Evolutionary conservation across 805 yeast genomes (phyloP), one percentile per base, ranked within the genome.

Genomic region (Myxozyma sirexii): DNA sequence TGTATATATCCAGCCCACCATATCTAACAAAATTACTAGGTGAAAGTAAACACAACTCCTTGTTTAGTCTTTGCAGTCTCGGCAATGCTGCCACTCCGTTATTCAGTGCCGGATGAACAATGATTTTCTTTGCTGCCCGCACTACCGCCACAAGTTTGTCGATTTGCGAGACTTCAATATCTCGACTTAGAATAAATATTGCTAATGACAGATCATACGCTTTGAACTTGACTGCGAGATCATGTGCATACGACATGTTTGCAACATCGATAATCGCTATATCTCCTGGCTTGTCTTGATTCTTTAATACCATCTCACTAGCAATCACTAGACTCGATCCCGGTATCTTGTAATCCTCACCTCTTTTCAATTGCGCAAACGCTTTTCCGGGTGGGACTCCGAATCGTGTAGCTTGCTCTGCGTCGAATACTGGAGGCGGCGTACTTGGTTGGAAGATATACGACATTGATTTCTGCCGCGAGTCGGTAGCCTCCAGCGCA

Each of bases 361-460:
- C 94, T 5, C 75, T 75, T 15, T 92, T 79, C 52, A 93, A 77
- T 21, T 77, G 71, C 15, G 84, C 82, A 72, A 76, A 90, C 24
- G 80, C 69, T 8, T 79, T 76, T 0, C 94, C 91, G 3, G 82
- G 82, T 31, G 85, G 85, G 12, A 93, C 82, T 0, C 92, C 92
- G 17, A 92, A 74, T 45, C 76, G 82, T 27, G 73, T 76, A 1
- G 97, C 97, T 68, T 79, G 83, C 10, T 77, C 75, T 0, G 82
- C 82, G 59, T 83, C 76, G 69, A 94, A 94, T 68, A 80, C 86
- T 0, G 98, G 97, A 68, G 97, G 76, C 0, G 82, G 77, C 0
- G 91, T 84, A 42, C 81, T 74, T 46, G 89, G 81, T 23, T 82
- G 78, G 5, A 92, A 75, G 15, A 88, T 77, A 71, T 86, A 91